phyloP scores from a whole-genome alignment of 495 filamentous ascomycete genomes.

The Tuber borchii region DNA sequence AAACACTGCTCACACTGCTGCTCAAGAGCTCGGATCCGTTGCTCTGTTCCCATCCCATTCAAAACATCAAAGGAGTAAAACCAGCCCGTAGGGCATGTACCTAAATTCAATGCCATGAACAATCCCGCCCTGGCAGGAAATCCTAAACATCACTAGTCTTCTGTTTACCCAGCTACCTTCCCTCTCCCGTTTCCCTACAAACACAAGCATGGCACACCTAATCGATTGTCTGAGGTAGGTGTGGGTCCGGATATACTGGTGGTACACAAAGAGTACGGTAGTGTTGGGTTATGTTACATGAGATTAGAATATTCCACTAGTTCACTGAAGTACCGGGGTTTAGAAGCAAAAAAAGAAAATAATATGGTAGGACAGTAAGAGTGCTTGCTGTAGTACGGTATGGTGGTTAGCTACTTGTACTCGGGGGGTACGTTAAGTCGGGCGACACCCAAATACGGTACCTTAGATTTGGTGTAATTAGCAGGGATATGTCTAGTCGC shows the following conservation, averaged over 20 bases:
- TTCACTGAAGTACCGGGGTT: not conserved
- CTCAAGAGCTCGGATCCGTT: not conserved
- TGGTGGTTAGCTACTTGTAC: not conserved
- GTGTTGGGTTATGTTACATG: not conserved
- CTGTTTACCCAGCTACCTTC: not conserved
- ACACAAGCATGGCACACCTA: not conserved
- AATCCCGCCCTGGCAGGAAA: not conserved
- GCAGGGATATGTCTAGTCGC: too few relatives aligned
- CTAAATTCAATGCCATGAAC: not conserved
- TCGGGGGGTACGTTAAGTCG: too few relatives aligned
- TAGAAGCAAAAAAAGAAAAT: not conserved
- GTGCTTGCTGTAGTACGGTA: not conserved
- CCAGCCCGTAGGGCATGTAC: not conserved
- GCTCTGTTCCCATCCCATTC: not conserved
- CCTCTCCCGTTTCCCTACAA: not conserved
- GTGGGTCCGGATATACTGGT: not conserved
- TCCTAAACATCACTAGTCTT: not conserved
- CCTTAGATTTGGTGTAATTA: too few relatives aligned
- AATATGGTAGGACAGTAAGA: not conserved
- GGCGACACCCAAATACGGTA: too few relatives aligned
- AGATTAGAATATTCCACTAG: not conserved
- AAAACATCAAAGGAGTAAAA: not conserved
- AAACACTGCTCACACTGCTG: not conserved
- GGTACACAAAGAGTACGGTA: not conserved
- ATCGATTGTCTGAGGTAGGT: not conserved